phyloP scores from a whole-genome alignment of 495 filamentous ascomycete species.

The Articulospora tetracladia region DNA sequence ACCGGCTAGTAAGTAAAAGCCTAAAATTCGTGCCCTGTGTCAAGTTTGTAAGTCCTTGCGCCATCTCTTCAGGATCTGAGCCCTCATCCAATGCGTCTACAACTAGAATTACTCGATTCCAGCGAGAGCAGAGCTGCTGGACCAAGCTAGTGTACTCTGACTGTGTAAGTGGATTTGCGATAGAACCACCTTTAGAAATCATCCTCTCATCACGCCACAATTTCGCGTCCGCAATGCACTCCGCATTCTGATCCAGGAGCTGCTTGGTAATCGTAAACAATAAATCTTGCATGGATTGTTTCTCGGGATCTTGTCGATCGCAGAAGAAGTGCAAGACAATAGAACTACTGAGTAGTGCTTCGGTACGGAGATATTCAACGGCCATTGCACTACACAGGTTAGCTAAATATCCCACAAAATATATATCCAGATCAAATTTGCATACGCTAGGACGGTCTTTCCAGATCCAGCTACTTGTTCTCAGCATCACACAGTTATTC shows the following conservation, averaged over 20 bases:
- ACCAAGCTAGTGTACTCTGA: conserved; percentile 4
- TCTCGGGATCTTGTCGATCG: conserved; percentile 4
- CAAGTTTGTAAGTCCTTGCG: background rate
- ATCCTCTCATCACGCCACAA: background rate
- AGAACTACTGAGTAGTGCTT: background rate
- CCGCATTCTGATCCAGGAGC: conserved; percentile 7
- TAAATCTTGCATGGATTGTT: background rate
- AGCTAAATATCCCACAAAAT: background rate
- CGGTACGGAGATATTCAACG: conserved; percentile 3
- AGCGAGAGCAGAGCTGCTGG: conserved; percentile 3
- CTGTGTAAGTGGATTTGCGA: conserved; percentile 4
- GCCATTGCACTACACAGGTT: background rate
- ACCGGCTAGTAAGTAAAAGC: conserved; percentile 16
- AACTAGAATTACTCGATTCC: background rate
- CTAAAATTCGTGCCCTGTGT: background rate
- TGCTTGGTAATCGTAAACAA: conserved; percentile 1
- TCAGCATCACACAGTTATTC: conserved; percentile 7
- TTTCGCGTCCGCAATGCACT: conserved; percentile 3
- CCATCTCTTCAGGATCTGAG: background rate
- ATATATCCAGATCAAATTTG: background rate
- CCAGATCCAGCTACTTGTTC: conserved; percentile 14
- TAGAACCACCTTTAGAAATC: background rate
- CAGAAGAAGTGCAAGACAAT: conserved; percentile 10
- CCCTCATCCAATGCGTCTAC: conserved; percentile 15
- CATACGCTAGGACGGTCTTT: conserved; percentile 14